phyloP scores from a whole-genome alignment of 106 monocot genomes.

The Dactylorhiza incarnata region DNA sequence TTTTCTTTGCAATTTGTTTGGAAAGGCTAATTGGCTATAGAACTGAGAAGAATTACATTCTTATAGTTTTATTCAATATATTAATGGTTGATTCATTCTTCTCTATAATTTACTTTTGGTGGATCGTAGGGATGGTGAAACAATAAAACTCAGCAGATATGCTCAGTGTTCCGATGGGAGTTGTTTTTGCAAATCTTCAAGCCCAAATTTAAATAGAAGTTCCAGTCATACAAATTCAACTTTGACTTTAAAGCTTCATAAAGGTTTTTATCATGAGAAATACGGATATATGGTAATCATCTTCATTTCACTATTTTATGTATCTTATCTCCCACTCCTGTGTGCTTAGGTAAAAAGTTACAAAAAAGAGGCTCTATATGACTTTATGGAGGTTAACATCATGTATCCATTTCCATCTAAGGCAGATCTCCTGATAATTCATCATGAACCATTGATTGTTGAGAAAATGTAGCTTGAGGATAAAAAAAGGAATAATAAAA shows the following conservation, averaged over 20 bases:
- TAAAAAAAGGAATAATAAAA: neutral
- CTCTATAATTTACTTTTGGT: neutral
- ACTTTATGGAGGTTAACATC: too few relatives aligned
- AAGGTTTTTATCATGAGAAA: slow-evolving; percentile 75
- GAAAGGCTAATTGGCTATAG: neutral
- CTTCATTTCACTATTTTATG: neutral
- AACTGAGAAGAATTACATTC: neutral
- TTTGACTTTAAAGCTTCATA: slow-evolving; percentile 49
- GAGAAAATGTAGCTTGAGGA: neutral
- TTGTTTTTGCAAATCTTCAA: slow-evolving; percentile 43
- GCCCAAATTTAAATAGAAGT: neutral
- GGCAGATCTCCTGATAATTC: neutral
- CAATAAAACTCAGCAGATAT: slow-evolving; percentile 27
- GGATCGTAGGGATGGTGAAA: slow-evolving; percentile 46
- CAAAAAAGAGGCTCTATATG: neutral
- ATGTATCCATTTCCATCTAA: neutral
- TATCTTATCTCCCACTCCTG: neutral
- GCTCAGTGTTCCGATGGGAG: slow-evolving; percentile 33
- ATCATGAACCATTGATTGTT: neutral
- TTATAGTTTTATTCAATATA: neutral
- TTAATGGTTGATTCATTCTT: neutral
- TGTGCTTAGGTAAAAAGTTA: neutral
- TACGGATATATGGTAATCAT: slow-evolving; percentile 14
- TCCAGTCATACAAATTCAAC: slow-evolving; percentile 8
- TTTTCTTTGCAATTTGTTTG: neutral